Evolutionary conservation across 179 eudicot genomes (phyloP), one percentile per base, ranked within the genome.

Genomic region (Pouteria campechiana): DNA sequence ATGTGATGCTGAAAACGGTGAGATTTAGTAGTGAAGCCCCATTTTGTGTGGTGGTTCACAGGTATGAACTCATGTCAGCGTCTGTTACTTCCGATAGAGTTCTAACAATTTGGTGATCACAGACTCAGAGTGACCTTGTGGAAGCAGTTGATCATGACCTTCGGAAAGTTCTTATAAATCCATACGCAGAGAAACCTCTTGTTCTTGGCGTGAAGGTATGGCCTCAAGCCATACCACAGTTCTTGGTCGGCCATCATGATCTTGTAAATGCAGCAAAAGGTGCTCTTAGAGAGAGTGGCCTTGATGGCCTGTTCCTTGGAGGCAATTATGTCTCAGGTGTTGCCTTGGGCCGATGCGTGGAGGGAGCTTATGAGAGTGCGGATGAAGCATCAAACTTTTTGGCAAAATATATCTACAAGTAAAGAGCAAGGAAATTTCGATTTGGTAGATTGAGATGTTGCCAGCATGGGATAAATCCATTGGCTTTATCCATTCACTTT

Each of bases 151-250:
- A 84, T 50, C 76, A 75, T 58, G 92, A 84, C 66, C 64, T 81
- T 48, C 64, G 86, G 55, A 78, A 68, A 70, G 78, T 77, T 64
- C 77, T 81, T 10, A 68, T 84, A 62, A 81, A 72, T 15, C 46
- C 73, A 7, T 47, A 55, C 60, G 95, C 92, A 34, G 53, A 46
- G 31, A 81, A 73, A 25, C 86, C 86, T n/a, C 52, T 68, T 19
- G 58, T 62, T 44, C 54, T 84, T 54, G 95, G 83, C 10, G 81
- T 81, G 44, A 65, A 64, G 38, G 73, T 84, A 50, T 84, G 95
- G 95, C 81, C 92, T 25, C 68, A 68, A 60, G 95, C 95, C 11
- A 84, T 84, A 33, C 95, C 95, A 19, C 92, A 84, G 50, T 84
- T 81, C 57, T 37, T 66, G 41, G 45, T 84, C 32, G 95, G 95